Percentiles rank a stretch among this genome's conserved stretches.
phyloP scores from a whole-genome alignment of 2,329 filamentous ascomycete genomes.

The Ampelomyces quisqualis region DNA sequence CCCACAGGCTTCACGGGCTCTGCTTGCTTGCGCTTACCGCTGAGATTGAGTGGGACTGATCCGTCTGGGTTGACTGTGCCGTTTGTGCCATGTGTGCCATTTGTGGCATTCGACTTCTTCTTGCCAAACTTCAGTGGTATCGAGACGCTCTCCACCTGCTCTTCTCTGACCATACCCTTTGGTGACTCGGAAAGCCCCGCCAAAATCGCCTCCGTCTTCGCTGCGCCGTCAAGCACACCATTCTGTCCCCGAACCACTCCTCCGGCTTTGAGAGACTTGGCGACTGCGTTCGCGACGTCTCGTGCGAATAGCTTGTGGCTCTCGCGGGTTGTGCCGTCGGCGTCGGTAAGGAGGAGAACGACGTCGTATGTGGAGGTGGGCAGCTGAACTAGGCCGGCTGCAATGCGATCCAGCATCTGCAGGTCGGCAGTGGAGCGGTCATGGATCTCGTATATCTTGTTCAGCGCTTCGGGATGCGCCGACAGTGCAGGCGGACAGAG shows the following conservation, averaged over 20 bases:
- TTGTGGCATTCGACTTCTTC: constrained; percentile 55
- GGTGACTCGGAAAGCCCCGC: constrained; percentile 69
- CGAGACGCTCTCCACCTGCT: constrained; percentile 57
- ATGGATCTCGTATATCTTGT: constrained; percentile 68
- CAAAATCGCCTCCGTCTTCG: constrained; percentile 77
- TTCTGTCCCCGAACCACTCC: constrained; percentile 70
- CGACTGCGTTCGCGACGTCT: constrained; percentile 67
- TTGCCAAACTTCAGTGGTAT: constrained; percentile 66
- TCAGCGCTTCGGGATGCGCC: constrained; percentile 76
- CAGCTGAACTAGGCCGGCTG: constrained; percentile 75
- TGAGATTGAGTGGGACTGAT: constrained; percentile 41
- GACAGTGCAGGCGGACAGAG: constrained; percentile 89
- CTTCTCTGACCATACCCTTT: constrained; percentile 72
- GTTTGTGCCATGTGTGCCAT: constrained; percentile 22
- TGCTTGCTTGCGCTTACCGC: constrained; percentile 48
- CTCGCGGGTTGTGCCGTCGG: constrained; percentile 64
- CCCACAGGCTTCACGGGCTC: constrained; percentile 39
- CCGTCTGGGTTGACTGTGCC: constrained; percentile 37
- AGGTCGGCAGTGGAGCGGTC: constrained; percentile 79
- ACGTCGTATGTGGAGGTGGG: constrained; percentile 77
- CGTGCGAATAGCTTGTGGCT: constrained; percentile 65
- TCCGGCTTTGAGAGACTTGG: constrained; percentile 68
- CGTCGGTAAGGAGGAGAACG: constrained; percentile 79
- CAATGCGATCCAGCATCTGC: constrained; percentile 95
- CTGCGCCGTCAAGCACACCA: constrained; percentile 56